Conservation (phyloP, 1,284 basidiomycete genomes). For the Neotropicomus parvogracilis region DNA sequence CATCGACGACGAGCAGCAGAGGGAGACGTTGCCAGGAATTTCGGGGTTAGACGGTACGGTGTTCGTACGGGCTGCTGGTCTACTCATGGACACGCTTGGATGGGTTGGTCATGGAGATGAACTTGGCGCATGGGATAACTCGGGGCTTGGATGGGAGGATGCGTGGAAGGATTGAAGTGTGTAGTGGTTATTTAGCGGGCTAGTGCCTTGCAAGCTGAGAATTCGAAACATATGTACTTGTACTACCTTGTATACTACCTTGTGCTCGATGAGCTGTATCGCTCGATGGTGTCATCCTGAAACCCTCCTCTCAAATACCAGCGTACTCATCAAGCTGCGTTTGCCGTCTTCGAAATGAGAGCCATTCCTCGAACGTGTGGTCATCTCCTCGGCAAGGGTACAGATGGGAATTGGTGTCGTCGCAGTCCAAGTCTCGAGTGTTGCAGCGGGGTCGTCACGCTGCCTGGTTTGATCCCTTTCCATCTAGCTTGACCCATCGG, state of each 20-base stretch:
- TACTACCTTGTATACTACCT: too few relatives aligned
- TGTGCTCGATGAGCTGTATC: too few relatives aligned
- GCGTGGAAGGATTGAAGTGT: conserved; percentile 46
- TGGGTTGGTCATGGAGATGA: conserved; percentile 57
- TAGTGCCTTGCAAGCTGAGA: too few relatives aligned
- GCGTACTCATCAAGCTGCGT: too few relatives aligned
- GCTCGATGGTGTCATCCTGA: too few relatives aligned
- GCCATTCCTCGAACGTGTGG: not conserved
- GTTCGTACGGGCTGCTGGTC: conserved; percentile 61
- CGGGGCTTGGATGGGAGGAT: conserved; percentile 65
- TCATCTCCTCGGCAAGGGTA: too few relatives aligned
- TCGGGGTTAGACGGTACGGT: conserved; percentile 55
- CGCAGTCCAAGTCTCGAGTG: conserved; percentile 2
- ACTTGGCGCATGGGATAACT: conserved; percentile 55
- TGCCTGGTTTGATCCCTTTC: not conserved
- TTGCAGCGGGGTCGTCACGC: too few relatives aligned
- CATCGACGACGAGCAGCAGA: conserved; percentile 37
- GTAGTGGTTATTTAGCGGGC: not conserved
- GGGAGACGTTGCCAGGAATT: conserved; percentile 37
- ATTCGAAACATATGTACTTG: too few relatives aligned
- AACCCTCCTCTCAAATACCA: too few relatives aligned
- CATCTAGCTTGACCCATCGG: conserved; percentile 2
- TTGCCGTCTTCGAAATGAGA: not conserved
- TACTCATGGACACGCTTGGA: conserved; percentile 57
- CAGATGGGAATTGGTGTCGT: too few relatives aligned